Evolutionary conservation across 805 yeast genomes (phyloP).

Genomic region (Starmerella sp.): DNA sequence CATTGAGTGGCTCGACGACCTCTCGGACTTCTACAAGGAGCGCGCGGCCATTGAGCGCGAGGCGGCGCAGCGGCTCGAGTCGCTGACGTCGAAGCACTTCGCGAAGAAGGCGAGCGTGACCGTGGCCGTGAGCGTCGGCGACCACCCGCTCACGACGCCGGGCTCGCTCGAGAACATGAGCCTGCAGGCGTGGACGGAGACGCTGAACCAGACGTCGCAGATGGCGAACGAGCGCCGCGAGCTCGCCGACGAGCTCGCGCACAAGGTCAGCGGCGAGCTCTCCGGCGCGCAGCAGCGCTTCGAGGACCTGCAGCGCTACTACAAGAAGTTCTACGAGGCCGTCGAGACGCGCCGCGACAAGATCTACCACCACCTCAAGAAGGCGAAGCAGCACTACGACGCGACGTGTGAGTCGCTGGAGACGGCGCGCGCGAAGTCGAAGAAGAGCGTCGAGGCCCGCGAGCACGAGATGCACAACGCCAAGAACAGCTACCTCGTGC

Average conservation of each 20-base stretch:
- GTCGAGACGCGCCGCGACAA: slow-evolving; percentile 38
- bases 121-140: slow-evolving; percentile 74
- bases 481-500: slow-evolving; percentile 75
- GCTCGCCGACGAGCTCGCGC: slow-evolving; percentile 48
- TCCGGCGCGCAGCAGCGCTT: slow-evolving; percentile 42
- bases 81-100: slow-evolving; percentile 56
- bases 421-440: slow-evolving; percentile 59
- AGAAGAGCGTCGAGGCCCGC: slow-evolving; percentile 51
- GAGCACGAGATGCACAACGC: slow-evolving; percentile 73
- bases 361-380: slow-evolving; percentile 45
- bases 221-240: slow-evolving; percentile 55
- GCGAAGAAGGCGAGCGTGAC: slow-evolving; percentile 63
- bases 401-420: slow-evolving; percentile 72
- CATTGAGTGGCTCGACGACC: slow-evolving; percentile 60
- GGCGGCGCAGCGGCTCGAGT: slow-evolving; percentile 56
- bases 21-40: slow-evolving; percentile 75
- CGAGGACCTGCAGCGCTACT: slow-evolving; percentile 43
- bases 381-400: slow-evolving; percentile 70
- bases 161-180: slow-evolving; percentile 87
- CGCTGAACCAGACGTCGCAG: slow-evolving; percentile 70
- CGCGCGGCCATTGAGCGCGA: slow-evolving; percentile 75
- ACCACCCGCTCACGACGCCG: slow-evolving; percentile 79
- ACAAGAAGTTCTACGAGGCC: slow-evolving; percentile 50
- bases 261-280: slow-evolving; percentile 52
- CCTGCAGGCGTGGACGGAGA: slow-evolving; percentile 81